These are phyloP conservation scores for Rhododendron molle DNA, from an alignment of 148 eudicot genomes.

Conservation along the genomic window DNA sequence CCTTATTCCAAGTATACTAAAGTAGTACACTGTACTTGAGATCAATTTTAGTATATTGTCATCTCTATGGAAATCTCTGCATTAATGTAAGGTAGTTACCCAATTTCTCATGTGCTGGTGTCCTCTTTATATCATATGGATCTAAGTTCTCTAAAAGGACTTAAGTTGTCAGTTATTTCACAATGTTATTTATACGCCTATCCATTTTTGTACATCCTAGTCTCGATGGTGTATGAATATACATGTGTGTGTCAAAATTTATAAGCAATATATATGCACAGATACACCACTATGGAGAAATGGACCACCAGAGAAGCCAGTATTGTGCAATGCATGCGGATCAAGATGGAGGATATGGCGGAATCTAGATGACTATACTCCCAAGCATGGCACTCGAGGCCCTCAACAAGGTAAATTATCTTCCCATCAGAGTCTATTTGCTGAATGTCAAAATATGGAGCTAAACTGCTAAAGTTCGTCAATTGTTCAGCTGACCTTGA, in stretches of 20 bases:
- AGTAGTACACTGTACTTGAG: neutral
- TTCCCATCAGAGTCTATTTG: neutral
- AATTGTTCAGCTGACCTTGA: neutral
- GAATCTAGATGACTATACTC: conserved; percentile 11
- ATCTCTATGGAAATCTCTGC: neutral
- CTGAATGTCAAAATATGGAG: neutral
- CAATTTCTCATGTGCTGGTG: neutral
- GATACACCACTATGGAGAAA: conserved; percentile 22
- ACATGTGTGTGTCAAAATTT: neutral
- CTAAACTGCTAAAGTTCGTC: neutral
- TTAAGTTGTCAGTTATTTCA: neutral
- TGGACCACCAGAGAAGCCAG: conserved; percentile 18
- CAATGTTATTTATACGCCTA: too few species aligned
- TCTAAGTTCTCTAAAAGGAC: neutral
- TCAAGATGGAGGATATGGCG: conserved; percentile 17
- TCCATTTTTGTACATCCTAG: neutral
- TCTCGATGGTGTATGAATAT: neutral
- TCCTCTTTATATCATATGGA: neutral
- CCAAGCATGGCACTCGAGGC: conserved; percentile 13
- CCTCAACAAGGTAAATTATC: conserved; percentile 2
- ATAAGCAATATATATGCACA: neutral
- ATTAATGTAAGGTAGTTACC: neutral
- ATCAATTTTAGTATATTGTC: neutral
- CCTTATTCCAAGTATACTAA: too few species aligned
- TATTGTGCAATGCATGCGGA: conserved; percentile 24